phyloP scores from a whole-genome alignment of 345 rosid genomes.

The Eucalyptus victrix region DNA sequence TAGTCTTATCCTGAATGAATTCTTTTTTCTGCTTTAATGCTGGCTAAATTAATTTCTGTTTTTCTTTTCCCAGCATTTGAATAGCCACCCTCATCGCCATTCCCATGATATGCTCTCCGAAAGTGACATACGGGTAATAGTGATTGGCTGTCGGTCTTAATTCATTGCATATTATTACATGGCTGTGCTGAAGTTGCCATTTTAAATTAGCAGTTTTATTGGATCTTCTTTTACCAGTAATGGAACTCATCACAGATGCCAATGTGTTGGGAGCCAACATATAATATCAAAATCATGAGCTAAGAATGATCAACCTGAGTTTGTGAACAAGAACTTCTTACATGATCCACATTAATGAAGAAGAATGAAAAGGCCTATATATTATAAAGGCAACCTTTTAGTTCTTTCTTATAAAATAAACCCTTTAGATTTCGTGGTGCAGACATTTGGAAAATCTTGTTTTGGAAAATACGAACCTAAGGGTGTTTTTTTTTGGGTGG shows the following conservation, averaged over 20 bases:
- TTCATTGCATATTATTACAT: neutral
- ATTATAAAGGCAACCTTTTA: neutral
- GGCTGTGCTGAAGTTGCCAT: neutral
- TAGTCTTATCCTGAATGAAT: neutral
- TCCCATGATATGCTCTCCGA: slow-evolving; percentile 76
- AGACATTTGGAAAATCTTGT: neutral
- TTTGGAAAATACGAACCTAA: neutral
- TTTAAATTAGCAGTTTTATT: neutral
- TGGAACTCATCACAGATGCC: neutral
- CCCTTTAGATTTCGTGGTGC: neutral
- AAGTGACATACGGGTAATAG: slow-evolving; percentile 59
- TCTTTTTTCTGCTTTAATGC: neutral
- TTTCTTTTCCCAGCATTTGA: slow-evolving; percentile 42
- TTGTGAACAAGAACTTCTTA: neutral
- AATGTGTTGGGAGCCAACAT: neutral
- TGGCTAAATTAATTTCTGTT: neutral
- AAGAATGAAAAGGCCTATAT: neutral
- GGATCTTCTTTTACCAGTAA: neutral
- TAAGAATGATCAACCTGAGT: neutral
- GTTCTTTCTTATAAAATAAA: neutral
- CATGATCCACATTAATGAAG: neutral
- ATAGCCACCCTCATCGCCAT: slow-evolving; percentile 52
- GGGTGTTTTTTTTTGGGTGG: neutral
- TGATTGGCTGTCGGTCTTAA: neutral
- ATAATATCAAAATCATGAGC: neutral